Conservation (phyloP, 345 rosid species). For the Eucalyptus marginata region DNA sequence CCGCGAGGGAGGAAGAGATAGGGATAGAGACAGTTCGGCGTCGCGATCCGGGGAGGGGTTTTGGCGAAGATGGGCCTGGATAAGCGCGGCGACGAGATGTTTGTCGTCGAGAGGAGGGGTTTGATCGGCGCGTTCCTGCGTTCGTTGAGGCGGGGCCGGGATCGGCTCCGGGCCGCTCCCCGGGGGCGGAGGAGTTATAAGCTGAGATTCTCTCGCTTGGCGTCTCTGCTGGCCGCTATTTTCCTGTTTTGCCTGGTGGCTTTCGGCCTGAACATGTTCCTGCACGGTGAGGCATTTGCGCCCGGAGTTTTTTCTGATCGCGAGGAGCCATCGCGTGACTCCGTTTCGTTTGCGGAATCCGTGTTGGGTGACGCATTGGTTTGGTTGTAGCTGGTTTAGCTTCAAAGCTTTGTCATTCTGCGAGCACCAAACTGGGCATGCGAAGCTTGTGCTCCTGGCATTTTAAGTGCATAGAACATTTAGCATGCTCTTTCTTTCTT, state of each 20-base stretch:
- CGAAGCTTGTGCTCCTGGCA: not conserved
- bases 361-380: not conserved
- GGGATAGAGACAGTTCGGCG: not conserved
- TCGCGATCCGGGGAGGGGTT: not conserved
- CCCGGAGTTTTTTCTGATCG: not conserved
- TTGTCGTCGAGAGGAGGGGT: not conserved
- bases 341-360: not conserved
- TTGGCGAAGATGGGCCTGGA: not conserved
- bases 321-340: not conserved
- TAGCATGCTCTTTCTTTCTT: not conserved
- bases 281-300: slow-evolving; percentile 38
- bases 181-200: not conserved
- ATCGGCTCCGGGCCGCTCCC: not conserved
- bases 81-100: not conserved
- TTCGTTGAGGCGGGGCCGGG: not conserved
- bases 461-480: not conserved
- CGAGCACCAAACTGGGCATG: not conserved
- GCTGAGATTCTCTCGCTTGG: slow-evolving; percentile 9
- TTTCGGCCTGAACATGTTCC: slow-evolving; percentile 35
- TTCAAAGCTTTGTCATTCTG: not conserved
- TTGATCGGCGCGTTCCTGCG: not conserved
- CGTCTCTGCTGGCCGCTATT: slow-evolving; percentile 27
- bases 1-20: not conserved
- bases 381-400: not conserved
- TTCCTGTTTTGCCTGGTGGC: slow-evolving; percentile 33